Evolutionary conservation across 2,329 filamentous ascomycete genomes (phyloP), one percentile per base, ranked within the genome.

Genomic region (Aspergillus uvarum): DNA sequence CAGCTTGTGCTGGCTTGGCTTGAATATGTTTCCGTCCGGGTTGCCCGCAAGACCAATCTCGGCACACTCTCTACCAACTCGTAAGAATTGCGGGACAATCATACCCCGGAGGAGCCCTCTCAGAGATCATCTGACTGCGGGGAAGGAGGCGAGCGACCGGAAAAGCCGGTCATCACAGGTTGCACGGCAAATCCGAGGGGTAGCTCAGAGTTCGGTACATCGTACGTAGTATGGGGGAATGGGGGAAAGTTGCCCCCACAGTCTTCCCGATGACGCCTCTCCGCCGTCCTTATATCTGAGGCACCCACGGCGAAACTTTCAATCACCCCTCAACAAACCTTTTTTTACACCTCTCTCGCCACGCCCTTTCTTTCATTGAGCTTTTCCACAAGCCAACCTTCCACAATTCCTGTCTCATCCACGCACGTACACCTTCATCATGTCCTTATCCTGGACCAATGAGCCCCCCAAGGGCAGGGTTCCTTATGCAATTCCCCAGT

Each of bases 401-500:
- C 19, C 32, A n/a, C 35, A 16, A 35, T 14, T 7, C 24, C 6
- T 32, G 22, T 31, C 26, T 12, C 31, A n/a, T 12, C 32, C 32
- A 35, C 32, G 32, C 16, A 4, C 38, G 19, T 42, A 14, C 32
- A 11, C 5, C 2, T 35, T 14, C 5, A 19, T 42, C 55, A 73
- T 72, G 71, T 59, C 66, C 21, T 56, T 73, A 6, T 55, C 62
- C 21, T 70, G 64, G 54, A 66, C 59, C 22, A 67, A 65, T 21
- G 63, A 68, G 2, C 80, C 80, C 2, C 79, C 79, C 1, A 63
- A 72, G 1, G 67, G 70, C 31, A 66, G 77, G 49, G 74, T 74
- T 22, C 77, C 70, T 56, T 82, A 83, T 65, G 77, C 81, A 35
- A 79, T 83, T 56, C 73, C 77, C 51, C 80, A 82, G 62, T 72